Conservation (phyloP, 352 stramenopile species). For the Pythium phragmitis region DNA sequence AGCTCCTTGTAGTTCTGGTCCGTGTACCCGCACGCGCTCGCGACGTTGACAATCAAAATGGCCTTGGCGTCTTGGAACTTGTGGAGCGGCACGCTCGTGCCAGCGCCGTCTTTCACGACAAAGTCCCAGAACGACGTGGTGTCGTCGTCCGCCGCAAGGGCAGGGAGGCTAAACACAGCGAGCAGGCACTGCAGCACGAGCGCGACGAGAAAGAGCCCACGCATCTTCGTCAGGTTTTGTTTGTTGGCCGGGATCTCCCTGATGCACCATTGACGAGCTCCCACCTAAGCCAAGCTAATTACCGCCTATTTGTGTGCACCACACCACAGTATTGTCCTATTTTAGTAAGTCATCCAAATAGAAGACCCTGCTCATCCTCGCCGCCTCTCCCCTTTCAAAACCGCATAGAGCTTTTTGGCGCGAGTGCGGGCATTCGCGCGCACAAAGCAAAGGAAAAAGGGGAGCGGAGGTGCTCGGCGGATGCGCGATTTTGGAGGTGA, state of each 20-base stretch:
- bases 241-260: not conserved
- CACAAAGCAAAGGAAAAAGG: not conserved
- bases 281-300: not conserved
- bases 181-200: constrained; percentile 24
- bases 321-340: constrained; percentile 1
- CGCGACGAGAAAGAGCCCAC: constrained; percentile 15
- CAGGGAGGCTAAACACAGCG: not conserved
- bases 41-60: constrained; percentile 83
- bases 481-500: constrained; percentile 5
- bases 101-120: constrained; percentile 47
- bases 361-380: not conserved
- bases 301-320: not conserved
- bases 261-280: not conserved
- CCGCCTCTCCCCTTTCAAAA: constrained; percentile 18
- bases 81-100: constrained; percentile 43
- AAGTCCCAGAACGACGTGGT: constrained; percentile 55
- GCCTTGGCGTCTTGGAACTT: constrained; percentile 53
- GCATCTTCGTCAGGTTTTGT: constrained; percentile 6
- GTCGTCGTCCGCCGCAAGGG: not conserved
- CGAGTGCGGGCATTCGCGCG: constrained; percentile 5
- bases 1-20: constrained; percentile 82
- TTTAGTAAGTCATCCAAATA: constrained; percentile 6
- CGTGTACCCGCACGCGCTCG: constrained; percentile 77
- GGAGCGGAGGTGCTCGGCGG: not conserved
- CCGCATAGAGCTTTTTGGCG: constrained; percentile 7